These are phyloP conservation scores for Diaporthe caulivora DNA, from an alignment of 2,329 filamentous ascomycete species.

Conservation along the genomic window DNA sequence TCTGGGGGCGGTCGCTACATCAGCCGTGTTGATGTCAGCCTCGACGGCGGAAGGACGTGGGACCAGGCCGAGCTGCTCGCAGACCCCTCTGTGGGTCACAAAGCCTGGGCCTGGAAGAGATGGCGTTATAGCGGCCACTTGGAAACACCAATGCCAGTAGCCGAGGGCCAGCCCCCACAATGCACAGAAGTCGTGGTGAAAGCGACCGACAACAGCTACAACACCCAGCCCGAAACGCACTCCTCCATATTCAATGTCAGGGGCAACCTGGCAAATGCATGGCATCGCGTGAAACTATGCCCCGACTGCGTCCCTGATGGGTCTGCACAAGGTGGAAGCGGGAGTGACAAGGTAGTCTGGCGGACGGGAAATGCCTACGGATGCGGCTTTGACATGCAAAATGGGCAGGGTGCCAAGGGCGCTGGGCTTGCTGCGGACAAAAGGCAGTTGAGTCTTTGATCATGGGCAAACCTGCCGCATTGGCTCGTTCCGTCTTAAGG, in stretches of 20 bases:
- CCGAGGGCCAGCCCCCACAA: slow-evolving; percentile 44
- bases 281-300: slow-evolving; percentile 68
- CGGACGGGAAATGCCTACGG: slow-evolving; percentile 45
- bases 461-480: neutral
- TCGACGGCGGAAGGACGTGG: slow-evolving; percentile 74
- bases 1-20: slow-evolving; percentile 76
- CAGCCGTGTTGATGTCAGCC: slow-evolving; percentile 75
- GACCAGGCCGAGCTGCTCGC: slow-evolving; percentile 71
- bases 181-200: slow-evolving; percentile 72
- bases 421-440: neutral
- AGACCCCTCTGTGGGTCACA: slow-evolving; percentile 59
- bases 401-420: slow-evolving; percentile 14
- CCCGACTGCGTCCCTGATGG: slow-evolving; percentile 44
- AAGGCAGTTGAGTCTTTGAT: neutral
- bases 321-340: slow-evolving; percentile 19
- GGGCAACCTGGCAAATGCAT: slow-evolving; percentile 75
- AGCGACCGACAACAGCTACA: slow-evolving; percentile 75
- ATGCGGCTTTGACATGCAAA: slow-evolving; percentile 46
- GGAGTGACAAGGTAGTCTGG: slow-evolving; percentile 45
- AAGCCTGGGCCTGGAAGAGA: slow-evolving; percentile 73
- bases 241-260: slow-evolving; percentile 72
- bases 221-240: slow-evolving; percentile 73
- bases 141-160: slow-evolving; percentile 45
- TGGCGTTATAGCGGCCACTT: slow-evolving; percentile 69
- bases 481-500: neutral